A percentile compares a stretch with the other conserved stretches of the same genome.
Conservation (phyloP, 495 filamentous ascomycete genomes). For the Penicillium tannophilum region DNA sequence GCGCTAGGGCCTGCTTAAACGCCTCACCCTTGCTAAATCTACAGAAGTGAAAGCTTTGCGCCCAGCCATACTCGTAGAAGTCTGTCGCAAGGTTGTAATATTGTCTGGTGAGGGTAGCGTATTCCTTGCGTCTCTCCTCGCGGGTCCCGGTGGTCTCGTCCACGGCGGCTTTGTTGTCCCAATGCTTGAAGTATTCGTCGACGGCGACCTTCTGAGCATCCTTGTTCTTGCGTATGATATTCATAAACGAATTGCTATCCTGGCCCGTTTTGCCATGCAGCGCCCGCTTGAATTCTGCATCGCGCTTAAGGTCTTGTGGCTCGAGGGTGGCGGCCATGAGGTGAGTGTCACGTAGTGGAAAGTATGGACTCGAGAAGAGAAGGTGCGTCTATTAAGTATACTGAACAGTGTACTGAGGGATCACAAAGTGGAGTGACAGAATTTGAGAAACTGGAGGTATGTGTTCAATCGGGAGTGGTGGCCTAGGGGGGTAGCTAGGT, state of each 20-base stretch:
- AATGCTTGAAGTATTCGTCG: conserved; percentile 10
- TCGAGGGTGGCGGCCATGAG: conserved; percentile 6
- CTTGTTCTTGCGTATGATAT: conserved; percentile 1
- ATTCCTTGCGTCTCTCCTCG: conserved; percentile 7
- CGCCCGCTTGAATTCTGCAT: conserved; percentile 6
- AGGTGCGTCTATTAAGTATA: background rate
- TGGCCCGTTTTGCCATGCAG: conserved; percentile 6
- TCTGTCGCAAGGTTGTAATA: conserved; percentile 98
- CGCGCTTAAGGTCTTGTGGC: background rate
- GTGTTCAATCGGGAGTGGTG: too few relatives aligned
- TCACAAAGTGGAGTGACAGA: too few relatives aligned
- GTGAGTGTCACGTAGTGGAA: background rate
- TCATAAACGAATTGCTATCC: background rate
- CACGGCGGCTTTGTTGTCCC: conserved; percentile 5
- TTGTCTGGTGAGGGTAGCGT: conserved; percentile 5
- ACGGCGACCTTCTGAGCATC: conserved; percentile 4
- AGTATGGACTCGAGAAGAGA: background rate
- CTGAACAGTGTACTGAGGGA: background rate
- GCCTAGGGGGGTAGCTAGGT: too few relatives aligned
- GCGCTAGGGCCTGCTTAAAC: conserved; percentile 87
- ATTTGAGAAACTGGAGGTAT: too few relatives aligned
- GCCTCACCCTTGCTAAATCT: conserved; percentile 80
- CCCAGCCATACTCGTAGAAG: conserved; percentile 91
- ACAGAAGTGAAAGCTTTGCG: conserved; percentile 90
- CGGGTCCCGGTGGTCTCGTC: conserved; percentile 3